Evolutionary conservation across 129 eudicot genomes (phyloP).

Genomic region (Arctium minus): DNA sequence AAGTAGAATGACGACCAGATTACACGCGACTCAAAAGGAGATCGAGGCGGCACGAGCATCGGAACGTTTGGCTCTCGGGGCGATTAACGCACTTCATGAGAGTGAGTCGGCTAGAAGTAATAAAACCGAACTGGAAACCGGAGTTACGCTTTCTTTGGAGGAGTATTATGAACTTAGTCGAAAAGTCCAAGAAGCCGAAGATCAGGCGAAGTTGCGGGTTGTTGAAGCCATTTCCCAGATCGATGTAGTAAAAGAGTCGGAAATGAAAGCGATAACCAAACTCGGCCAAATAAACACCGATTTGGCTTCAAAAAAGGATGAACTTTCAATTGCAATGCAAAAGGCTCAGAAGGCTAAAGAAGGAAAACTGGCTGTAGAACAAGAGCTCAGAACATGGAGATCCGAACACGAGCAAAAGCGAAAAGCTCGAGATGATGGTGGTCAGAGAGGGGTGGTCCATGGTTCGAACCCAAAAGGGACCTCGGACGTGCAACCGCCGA

Average conservation of each 20-base stretch:
- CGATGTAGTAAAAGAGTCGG: conserved; percentile 64
- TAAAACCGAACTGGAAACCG: conserved; percentile 28
- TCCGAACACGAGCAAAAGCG: conserved; percentile 55
- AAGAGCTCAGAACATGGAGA: conserved; percentile 70
- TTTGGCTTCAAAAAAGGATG: conserved; percentile 41
- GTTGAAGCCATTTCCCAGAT: conserved; percentile 52
- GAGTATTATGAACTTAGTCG: conserved; percentile 76
- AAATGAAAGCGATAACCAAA: conserved; percentile 38
- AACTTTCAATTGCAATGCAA: conserved; percentile 42
- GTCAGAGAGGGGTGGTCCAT: conserved; percentile 17
- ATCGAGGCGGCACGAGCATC: conserved; percentile 79
- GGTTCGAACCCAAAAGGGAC: conserved; percentile 36
- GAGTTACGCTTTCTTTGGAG: conserved; percentile 65
- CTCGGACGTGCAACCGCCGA: conserved; percentile 21
- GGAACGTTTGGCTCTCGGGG: conserved; percentile 68
- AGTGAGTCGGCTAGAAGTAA: conserved; percentile 49
- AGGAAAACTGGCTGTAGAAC: conserved; percentile 63
- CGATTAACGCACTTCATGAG: conserved; percentile 67
- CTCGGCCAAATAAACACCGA: conserved; percentile 55
- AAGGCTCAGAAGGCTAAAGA: conserved; percentile 67
- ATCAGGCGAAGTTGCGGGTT: conserved; percentile 54
- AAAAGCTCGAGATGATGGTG: conserved; percentile 34
- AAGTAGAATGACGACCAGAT: conserved; percentile 40
- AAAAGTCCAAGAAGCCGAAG: conserved; percentile 74
- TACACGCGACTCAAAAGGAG: conserved; percentile 65